phyloP scores from a whole-genome alignment of 2,329 filamentous ascomycete species.

The Colletotrichum orchidophilum region DNA sequence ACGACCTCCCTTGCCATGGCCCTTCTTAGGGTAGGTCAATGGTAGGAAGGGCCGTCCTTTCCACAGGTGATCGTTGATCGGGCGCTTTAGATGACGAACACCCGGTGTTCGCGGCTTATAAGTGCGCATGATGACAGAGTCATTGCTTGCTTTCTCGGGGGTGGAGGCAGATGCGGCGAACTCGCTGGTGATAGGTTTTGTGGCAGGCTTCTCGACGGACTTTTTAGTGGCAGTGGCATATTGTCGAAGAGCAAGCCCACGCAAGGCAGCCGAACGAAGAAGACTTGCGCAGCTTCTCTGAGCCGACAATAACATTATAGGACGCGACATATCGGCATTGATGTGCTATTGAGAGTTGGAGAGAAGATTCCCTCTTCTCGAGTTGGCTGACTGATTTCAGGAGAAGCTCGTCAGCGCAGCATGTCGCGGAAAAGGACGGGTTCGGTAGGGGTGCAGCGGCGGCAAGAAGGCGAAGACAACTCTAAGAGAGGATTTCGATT shows the following conservation, averaged over 20 bases:
- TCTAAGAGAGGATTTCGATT: not conserved
- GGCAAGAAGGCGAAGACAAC: not conserved
- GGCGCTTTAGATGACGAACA: constrained; percentile 87
- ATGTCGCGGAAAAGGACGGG: constrained; percentile 10
- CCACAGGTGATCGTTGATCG: constrained; percentile 97
- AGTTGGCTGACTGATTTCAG: not conserved
- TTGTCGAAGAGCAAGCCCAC: constrained; percentile 7
- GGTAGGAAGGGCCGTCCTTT: constrained; percentile 86
- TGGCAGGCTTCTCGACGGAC: constrained; percentile 4
- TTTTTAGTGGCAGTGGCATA: constrained; percentile 26
- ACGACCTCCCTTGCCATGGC: constrained; percentile 90
- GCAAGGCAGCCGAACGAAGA: constrained; percentile 14
- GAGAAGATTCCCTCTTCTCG: not conserved
- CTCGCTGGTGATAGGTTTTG: constrained; percentile 34
- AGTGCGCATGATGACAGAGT: constrained; percentile 71
- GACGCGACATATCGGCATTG: not conserved
- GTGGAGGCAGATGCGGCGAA: constrained; percentile 32
- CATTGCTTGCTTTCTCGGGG: constrained; percentile 38
- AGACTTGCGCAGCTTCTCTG: constrained; percentile 14
- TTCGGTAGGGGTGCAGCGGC: not conserved
- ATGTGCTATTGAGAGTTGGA: not conserved
- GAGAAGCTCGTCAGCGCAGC: constrained; percentile 21
- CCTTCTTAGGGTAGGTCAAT: constrained; percentile 91
- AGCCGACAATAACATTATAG: constrained; percentile 11
- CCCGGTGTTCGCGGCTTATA: constrained; percentile 96